A percentile compares a stretch with the other conserved stretches of the same genome.
phyloP scores from a whole-genome alignment of 768 basidiomycete genomes.

The Xerocomus spinulosus region DNA sequence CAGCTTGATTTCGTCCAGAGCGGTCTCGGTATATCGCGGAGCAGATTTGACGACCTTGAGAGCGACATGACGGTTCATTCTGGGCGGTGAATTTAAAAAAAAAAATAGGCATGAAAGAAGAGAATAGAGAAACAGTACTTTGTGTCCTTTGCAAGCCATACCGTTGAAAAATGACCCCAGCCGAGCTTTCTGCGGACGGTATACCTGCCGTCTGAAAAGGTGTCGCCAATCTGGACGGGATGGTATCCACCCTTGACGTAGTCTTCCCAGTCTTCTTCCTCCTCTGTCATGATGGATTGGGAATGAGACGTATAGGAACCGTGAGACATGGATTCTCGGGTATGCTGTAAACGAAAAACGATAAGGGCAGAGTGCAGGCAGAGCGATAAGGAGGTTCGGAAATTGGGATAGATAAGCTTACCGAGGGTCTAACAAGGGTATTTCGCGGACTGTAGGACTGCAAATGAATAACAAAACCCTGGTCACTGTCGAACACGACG shows the following conservation, averaged over 20 bases:
- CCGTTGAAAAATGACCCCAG: constrained; percentile 93
- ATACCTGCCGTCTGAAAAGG: constrained; percentile 84
- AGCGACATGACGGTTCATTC: constrained; percentile 93
- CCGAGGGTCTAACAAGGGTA: constrained; percentile 27
- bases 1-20: constrained; percentile 97
- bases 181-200: constrained; percentile 91
- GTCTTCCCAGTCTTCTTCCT: constrained; percentile 93
- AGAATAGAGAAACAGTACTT: constrained; percentile 42
- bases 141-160: constrained; percentile 82
- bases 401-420: constrained; percentile 30
- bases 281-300: constrained; percentile 81
- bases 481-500: not conserved
- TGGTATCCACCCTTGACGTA: constrained; percentile 81
- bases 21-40: constrained; percentile 94
- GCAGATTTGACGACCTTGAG: constrained; percentile 99
- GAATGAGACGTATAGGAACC: constrained; percentile 69
- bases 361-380: constrained; percentile 25
- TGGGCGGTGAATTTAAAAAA: constrained; percentile 35
- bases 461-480: not conserved
- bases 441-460: constrained; percentile 2
- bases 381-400: constrained; percentile 29
- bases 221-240: constrained; percentile 92
- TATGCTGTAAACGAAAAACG: constrained; percentile 33
- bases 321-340: constrained; percentile 55
- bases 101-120: constrained; percentile 5